Percentiles rank a stretch among this genome's conserved stretches.
These are phyloP conservation scores for Serpula lacrymans DNA, from an alignment of 768 basidiomycete genomes.

Conservation along the genomic window DNA sequence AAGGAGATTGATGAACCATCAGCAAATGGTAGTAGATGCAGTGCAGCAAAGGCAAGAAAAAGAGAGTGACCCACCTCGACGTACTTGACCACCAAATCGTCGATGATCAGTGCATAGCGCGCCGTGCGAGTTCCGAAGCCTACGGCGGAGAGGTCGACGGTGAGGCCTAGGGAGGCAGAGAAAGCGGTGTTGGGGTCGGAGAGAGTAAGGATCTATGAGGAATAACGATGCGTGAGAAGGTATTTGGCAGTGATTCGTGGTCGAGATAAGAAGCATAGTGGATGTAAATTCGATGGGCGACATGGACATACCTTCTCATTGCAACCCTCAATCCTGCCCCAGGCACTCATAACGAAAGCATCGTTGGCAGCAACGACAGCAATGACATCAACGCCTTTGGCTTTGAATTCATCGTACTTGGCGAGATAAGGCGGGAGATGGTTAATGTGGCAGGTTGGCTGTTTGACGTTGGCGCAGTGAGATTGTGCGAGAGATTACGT, in stretches of 20 bases:
- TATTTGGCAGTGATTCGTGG: slow-evolving; percentile 1
- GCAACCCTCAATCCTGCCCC: slow-evolving; percentile 54
- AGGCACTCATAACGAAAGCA: slow-evolving; percentile 58
- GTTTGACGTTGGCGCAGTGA: no score
- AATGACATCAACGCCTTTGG: slow-evolving; percentile 50
- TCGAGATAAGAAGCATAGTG: neutral
- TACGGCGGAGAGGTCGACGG: slow-evolving; percentile 44
- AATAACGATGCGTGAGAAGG: slow-evolving; percentile 1
- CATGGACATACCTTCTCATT: slow-evolving; percentile 58
- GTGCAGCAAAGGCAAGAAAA: neutral
- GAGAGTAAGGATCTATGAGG: slow-evolving; percentile 51
- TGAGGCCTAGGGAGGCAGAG: slow-evolving; percentile 53
- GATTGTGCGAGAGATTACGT: no score
- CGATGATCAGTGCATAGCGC: slow-evolving; percentile 63
- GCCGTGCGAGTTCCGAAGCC: slow-evolving; percentile 58
- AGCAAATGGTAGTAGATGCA: slow-evolving; percentile 15
- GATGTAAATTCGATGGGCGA: neutral
- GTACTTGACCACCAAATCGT: slow-evolving; percentile 69
- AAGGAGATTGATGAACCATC: slow-evolving; percentile 11
- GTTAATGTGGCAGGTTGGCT: slow-evolving; percentile 41
- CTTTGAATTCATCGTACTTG: slow-evolving; percentile 44
- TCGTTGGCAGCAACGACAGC: slow-evolving; percentile 60
- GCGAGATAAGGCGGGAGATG: slow-evolving; percentile 46
- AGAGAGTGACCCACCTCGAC: slow-evolving; percentile 42
- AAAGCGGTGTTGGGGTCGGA: slow-evolving; percentile 54